Evolutionary conservation across 441 rosid species (phyloP), one percentile per base, ranked within the genome.

Genomic region (Dalechampia spathulata): DNA sequence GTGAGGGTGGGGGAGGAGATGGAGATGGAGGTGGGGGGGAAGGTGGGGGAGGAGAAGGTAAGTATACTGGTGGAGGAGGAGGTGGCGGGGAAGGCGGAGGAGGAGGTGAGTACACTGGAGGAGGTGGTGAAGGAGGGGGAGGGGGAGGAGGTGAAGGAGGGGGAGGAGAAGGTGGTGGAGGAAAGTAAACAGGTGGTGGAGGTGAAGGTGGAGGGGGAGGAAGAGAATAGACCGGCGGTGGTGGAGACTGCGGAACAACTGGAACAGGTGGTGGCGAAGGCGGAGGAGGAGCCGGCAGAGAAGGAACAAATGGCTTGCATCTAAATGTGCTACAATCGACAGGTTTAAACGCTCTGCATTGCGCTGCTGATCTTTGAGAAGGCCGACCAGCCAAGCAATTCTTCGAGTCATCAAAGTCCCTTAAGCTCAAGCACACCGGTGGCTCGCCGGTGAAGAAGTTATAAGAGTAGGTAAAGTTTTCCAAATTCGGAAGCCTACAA

Each of bases 251-350:
- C 0, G 77, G 60, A 0, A 75, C 65, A 0, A 78, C 69, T 0
- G 81, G 72, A 0, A 80, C 54, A 0, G 82, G 50, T 0, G 83
- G 61, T 0, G 82, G 82, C 0, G 83, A 69, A 19, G 86, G 83
- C 0, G 83, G 76, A 15, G 90, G 92, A 27, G 90, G 85, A 5
- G 87, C n/a, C 1, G 85, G 82, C 42, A 72, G 36, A 21, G 75
- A 40, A n/a, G 93, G 74, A 65, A 81, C 81, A 57, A 87, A 82
- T 26, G 86, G 86, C 30, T 72, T 60, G 49, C 96, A 88, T 60
- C 67, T 64, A 59, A 91, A 91, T 1, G 95, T 68, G 43, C 57
- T 60, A 57, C 98, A 91, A 67, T 80, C 61, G 51, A 88, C 91
- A 9, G 86, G 88, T 49, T 32, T 58, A 68, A 82, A 77, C 22